A percentile compares a stretch with the other conserved stretches of the same genome.
These are phyloP conservation scores for Haematococcus sp. DNA, from an alignment of 139 green algal species.

Conservation along the genomic window DNA sequence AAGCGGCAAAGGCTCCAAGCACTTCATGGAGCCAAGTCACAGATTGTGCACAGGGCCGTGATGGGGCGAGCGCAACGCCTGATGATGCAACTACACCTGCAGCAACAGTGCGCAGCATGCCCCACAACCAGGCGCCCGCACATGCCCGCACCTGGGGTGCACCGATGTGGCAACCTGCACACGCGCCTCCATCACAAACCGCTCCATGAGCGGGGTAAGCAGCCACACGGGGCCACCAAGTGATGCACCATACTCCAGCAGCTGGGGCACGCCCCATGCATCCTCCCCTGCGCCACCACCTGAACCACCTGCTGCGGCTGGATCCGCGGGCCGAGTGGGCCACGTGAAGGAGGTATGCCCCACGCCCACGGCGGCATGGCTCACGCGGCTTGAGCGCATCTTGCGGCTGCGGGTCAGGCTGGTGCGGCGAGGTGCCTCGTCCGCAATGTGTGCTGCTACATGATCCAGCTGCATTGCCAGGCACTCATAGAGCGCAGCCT, in stretches of 20 bases:
- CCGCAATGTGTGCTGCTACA: conserved; percentile 62
- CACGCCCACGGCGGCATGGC: too few relatives aligned
- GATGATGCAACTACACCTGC: too few relatives aligned
- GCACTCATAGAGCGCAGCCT: conserved; percentile 79
- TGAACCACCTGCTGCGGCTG: background rate
- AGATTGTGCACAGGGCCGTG: too few relatives aligned
- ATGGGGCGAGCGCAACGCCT: too few relatives aligned
- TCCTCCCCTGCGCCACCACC: background rate
- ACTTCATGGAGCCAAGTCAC: too few relatives aligned
- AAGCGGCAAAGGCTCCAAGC: too few relatives aligned
- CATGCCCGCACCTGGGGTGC: conserved; percentile 32
- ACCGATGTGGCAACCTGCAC: conserved; percentile 42
- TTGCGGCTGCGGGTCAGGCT: conserved; percentile 5
- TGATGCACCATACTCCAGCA: background rate
- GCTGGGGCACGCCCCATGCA: background rate
- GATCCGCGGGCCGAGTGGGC: conserved; percentile 9
- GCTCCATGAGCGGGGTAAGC: conserved; percentile 35
- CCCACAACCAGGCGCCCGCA: background rate
- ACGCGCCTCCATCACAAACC: conserved; percentile 30
- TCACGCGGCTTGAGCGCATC: too few relatives aligned
- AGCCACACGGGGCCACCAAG: background rate
- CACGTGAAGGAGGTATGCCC: conserved; percentile 28
- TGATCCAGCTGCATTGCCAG: conserved; percentile 50
- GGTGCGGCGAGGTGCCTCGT: conserved; percentile 19
- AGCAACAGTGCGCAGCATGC: background rate